phyloP scores from a whole-genome alignment of 495 filamentous ascomycete genomes.

The Tetracladium marchalianum region DNA sequence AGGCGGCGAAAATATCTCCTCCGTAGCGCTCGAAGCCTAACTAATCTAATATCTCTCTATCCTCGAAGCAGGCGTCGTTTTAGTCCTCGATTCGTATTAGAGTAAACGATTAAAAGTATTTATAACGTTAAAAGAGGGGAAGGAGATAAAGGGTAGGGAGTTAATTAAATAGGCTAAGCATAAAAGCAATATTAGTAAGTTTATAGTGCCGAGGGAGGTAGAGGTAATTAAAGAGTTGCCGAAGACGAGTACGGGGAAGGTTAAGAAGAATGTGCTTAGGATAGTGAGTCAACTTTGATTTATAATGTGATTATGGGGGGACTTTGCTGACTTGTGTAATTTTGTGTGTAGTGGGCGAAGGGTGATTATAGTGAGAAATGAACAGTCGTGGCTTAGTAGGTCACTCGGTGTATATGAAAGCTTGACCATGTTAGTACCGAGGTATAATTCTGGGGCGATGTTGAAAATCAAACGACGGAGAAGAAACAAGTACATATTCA shows the following conservation, averaged over 20 bases:
- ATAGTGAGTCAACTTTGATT: conserved; percentile 44
- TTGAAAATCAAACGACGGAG: too few relatives aligned
- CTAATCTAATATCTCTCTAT: conserved; percentile 82
- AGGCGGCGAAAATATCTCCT: conserved; percentile 97
- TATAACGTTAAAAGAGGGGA: conserved; percentile 63
- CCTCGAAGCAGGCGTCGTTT: conserved; percentile 83
- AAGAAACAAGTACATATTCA: too few relatives aligned
- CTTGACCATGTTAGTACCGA: too few relatives aligned
- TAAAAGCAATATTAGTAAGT: conserved; percentile 70
- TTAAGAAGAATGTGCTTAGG: conserved; percentile 93
- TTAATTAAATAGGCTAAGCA: conserved; percentile 81
- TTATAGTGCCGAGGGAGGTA: conserved; percentile 93
- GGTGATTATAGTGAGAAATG: conserved; percentile 18
- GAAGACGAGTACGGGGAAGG: conserved; percentile 94
- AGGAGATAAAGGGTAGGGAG: conserved; percentile 51
- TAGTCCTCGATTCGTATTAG: conserved; percentile 85
- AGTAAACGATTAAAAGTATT: conserved; percentile 93
- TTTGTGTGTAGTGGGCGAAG: conserved; percentile 20
- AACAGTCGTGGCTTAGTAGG: neutral
- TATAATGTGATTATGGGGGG: too few relatives aligned
- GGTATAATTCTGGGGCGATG: too few relatives aligned
- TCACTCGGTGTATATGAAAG: too few relatives aligned
- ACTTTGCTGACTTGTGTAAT: too few relatives aligned
- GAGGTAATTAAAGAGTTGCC: conserved; percentile 81
- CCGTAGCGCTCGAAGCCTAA: conserved; percentile 84